Evolutionary conservation across 441 rosid genomes (phyloP).

Genomic region (Pelargonium fulgidum): DNA sequence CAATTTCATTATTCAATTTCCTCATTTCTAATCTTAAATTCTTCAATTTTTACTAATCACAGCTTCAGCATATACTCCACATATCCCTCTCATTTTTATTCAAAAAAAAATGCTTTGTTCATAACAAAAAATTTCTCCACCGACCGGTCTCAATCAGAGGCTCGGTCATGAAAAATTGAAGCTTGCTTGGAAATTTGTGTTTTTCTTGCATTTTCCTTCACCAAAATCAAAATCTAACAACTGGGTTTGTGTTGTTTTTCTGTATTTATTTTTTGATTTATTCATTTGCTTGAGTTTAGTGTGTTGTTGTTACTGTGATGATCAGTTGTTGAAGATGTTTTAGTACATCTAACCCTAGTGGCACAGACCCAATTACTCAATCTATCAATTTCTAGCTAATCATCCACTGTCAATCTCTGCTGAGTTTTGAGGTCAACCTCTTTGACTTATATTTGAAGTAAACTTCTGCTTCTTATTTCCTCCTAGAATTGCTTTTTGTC

Average conservation of each 20-base stretch:
- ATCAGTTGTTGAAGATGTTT: neutral
- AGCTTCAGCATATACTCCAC: neutral
- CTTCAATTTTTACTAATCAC: neutral
- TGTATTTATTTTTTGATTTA: too few relatives aligned
- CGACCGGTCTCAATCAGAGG: neutral
- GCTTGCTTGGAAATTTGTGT: neutral
- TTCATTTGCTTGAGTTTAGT: too few relatives aligned
- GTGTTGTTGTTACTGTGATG: neutral
- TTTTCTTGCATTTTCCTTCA: neutral
- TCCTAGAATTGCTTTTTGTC: neutral
- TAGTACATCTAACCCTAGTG: neutral
- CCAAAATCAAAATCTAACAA: neutral
- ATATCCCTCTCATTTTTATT: neutral
- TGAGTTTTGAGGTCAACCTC: slow-evolving; percentile 5
- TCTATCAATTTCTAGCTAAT: neutral
- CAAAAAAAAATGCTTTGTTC: too few relatives aligned
- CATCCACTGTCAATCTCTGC: neutral
- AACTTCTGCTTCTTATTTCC: neutral
- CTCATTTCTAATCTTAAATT: too few relatives aligned
- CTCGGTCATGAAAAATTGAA: neutral
- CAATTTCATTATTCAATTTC: neutral
- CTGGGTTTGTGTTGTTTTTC: slow-evolving; percentile 7
- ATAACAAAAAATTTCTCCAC: neutral
- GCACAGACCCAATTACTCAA: neutral
- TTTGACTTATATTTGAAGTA: neutral